Conservation (phyloP, 2,329 filamentous ascomycete species). For the Seiridium unicorne region DNA sequence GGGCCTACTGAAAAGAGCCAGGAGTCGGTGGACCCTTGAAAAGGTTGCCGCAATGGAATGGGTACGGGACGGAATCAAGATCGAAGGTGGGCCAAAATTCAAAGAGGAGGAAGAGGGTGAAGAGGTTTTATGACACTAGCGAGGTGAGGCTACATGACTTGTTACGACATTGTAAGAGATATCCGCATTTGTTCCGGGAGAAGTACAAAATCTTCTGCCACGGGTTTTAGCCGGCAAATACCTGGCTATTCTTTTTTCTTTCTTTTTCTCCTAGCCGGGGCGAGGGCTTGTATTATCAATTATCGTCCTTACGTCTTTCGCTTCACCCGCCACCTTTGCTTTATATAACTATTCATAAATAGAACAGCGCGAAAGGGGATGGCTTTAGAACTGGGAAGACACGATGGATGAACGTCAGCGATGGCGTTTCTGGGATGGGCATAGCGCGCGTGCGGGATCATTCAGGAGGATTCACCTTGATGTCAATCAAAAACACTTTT, state of each 20-base stretch:
- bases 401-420: not conserved
- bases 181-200: not conserved
- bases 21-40: conserved; percentile 72
- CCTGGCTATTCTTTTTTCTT: not conserved
- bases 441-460: not conserved
- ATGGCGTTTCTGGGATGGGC: conserved; percentile 1
- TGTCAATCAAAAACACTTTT: not conserved
- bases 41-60: conserved; percentile 72
- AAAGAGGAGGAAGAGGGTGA: conserved; percentile 58
- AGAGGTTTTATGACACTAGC: conserved; percentile 40
- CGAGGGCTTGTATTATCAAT: not conserved
- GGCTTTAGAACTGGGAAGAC: not conserved
- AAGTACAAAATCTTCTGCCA: no score
- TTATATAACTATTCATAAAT: not conserved
- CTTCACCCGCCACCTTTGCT: not conserved
- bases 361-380: not conserved
- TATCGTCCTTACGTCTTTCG: not conserved
- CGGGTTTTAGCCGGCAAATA: not conserved
- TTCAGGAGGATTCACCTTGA: not conserved
- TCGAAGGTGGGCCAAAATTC: conserved; percentile 62
- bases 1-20: conserved; percentile 77
- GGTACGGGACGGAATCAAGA: conserved; percentile 71
- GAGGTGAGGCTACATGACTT: conserved; percentile 2
- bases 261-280: not conserved
- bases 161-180: conserved; percentile 2